phyloP scores from a whole-genome alignment of 768 basidiomycete species.

The Royoungia palumana region DNA sequence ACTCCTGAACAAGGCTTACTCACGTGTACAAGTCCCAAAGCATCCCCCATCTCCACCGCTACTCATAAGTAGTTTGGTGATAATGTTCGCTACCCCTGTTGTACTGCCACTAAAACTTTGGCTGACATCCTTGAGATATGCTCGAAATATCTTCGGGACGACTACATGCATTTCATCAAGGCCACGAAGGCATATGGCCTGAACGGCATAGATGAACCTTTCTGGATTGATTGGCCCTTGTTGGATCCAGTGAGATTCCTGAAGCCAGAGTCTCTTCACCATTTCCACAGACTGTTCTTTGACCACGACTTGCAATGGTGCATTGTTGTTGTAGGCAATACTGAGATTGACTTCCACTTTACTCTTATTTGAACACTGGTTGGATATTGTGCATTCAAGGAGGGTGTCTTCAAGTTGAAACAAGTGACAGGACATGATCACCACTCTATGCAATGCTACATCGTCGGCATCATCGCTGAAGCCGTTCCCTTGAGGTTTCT shows the following conservation, averaged over 20 bases:
- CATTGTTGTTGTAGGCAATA: not conserved
- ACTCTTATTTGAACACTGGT: slow-evolving; percentile 34
- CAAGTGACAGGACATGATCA: slow-evolving; percentile 2
- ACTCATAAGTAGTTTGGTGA: not conserved
- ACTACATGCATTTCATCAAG: not conserved
- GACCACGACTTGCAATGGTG: not conserved
- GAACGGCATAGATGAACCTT: not conserved
- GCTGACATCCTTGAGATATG: not conserved
- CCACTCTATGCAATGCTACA: slow-evolving; percentile 14
- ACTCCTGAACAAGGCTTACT: not conserved
- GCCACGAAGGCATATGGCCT: not conserved
- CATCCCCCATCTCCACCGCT: not conserved
- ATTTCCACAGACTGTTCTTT: not conserved
- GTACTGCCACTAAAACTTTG: not conserved
- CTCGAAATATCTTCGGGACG: not conserved
- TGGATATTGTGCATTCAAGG: slow-evolving; percentile 35
- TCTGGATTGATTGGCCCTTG: not conserved
- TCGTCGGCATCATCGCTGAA: slow-evolving; percentile 17
- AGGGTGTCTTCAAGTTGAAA: slow-evolving; percentile 35
- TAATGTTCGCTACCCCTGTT: not conserved
- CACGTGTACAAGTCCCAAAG: no score
- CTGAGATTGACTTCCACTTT: slow-evolving; percentile 37
- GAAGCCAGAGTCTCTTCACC: not conserved
- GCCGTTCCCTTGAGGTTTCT: not conserved
- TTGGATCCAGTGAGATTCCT: not conserved